phyloP scores from a whole-genome alignment of 176 grass and related monocot species.

The Rhynchospora pubera region DNA sequence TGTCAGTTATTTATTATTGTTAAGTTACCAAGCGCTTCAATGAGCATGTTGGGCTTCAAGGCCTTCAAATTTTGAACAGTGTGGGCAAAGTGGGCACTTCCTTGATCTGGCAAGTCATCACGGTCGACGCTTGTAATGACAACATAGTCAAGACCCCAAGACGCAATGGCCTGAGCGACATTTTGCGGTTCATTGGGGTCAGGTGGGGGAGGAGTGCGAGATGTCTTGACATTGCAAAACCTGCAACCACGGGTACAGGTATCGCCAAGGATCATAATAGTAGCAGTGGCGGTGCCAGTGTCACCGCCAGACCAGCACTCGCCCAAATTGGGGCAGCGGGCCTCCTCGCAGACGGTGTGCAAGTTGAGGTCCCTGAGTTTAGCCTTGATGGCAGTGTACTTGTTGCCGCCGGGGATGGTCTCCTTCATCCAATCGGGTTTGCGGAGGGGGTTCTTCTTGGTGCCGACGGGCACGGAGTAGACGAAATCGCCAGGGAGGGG shows the following conservation, averaged over 20 bases:
- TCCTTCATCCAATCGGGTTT: constrained; percentile 99
- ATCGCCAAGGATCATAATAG: constrained; percentile 98
- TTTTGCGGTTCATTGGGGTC: constrained; percentile 84
- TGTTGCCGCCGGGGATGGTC: constrained; percentile 71
- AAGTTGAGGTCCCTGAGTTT: constrained; percentile 94
- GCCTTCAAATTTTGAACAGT: constrained; percentile 63
- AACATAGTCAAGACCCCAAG: constrained; percentile 80
- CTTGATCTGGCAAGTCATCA: constrained; percentile 80
- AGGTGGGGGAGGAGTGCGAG: constrained; percentile 75
- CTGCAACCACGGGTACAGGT: constrained; percentile 93
- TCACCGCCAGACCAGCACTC: constrained; percentile 98
- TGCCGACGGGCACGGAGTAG: constrained; percentile 85
- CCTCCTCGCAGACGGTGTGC: constrained; percentile 97
- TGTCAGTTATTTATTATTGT: not conserved
- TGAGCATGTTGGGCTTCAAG: constrained; percentile 72
- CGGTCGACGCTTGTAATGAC: constrained; percentile 90
- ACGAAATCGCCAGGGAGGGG: constrained; percentile 55
- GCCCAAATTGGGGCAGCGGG: constrained; percentile 68
- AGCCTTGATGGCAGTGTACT: constrained; percentile 93
- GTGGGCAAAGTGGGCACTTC: constrained; percentile 78
- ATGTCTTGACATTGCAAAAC: constrained; percentile 99
- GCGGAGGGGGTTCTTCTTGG: constrained; percentile 54
- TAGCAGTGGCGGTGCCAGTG: constrained; percentile 82
- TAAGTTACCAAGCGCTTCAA: constrained; percentile 60
- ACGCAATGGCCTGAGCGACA: constrained; percentile 94